Percentiles rank a stretch among this genome's conserved stretches.
These are phyloP conservation scores for Silene vulgaris DNA, from an alignment of 179 eudicot genomes.

Conservation along the genomic window DNA sequence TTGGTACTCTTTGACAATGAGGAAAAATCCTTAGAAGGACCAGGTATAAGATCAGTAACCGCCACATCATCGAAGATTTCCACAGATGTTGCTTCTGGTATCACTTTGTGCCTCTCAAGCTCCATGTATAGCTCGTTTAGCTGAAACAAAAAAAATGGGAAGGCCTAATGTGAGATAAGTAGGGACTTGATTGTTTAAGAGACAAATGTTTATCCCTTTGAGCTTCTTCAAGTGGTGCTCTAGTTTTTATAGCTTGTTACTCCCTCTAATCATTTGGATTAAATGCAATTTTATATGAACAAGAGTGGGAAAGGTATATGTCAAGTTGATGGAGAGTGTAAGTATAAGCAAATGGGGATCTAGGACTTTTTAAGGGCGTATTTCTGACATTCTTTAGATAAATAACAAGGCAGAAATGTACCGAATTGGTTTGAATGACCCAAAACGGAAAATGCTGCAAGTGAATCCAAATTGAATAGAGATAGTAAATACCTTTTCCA, in stretches of 20 bases:
- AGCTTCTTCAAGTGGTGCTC: neutral
- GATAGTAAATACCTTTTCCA: slow-evolving; percentile 55
- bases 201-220: neutral
- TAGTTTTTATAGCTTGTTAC: neutral
- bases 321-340: no score
- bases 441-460: neutral
- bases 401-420: no score
- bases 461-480: neutral
- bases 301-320: no score
- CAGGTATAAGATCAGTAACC: slow-evolving; percentile 28
- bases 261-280: neutral
- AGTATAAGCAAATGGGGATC: no score
- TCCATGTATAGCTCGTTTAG: slow-evolving; percentile 51
- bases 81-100: slow-evolving; percentile 25
- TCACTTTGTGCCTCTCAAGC: slow-evolving; percentile 40
- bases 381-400: no score
- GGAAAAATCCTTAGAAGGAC: slow-evolving; percentile 25
- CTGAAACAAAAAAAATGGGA: slow-evolving; percentile 32
- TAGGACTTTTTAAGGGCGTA: no score
- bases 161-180: neutral
- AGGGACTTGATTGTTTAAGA: neutral
- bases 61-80: slow-evolving; percentile 22
- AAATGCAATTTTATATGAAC: neutral
- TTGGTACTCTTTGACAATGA: slow-evolving; percentile 26
- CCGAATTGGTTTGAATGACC: neutral